These are phyloP conservation scores for Carex arenaria DNA, from an alignment of 202 grass and related monocot species.

Conservation along the genomic window DNA sequence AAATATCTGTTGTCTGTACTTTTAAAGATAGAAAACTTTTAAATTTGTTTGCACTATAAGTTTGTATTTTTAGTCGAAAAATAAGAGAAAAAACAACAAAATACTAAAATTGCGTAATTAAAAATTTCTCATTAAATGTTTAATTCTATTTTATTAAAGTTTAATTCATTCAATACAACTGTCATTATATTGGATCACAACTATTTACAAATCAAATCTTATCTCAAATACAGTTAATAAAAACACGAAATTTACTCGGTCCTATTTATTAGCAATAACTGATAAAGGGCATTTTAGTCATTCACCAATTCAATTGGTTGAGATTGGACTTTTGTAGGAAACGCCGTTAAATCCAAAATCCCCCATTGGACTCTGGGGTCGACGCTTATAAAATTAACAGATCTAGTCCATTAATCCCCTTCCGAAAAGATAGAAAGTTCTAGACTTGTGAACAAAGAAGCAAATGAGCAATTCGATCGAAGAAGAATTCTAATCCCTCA, in stretches of 20 bases:
- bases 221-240: not conserved
- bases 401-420: not conserved
- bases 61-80: no score
- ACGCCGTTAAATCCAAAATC: conserved; percentile 10
- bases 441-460: not conserved
- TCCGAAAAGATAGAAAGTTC: conserved; percentile 1
- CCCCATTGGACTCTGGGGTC: not conserved
- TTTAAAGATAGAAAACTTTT: not conserved
- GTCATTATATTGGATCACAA: not conserved
- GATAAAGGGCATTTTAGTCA: conserved; percentile 10
- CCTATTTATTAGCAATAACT: not conserved
- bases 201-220: not conserved
- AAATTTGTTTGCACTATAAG: not conserved
- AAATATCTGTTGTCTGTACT: not conserved
- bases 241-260: not conserved
- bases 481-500: not conserved
- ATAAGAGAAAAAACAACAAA: no score
- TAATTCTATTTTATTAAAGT: not conserved
- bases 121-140: not conserved
- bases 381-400: conserved; percentile 4
- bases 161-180: not conserved
- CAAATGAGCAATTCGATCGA: conserved; percentile 4
- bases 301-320: not conserved
- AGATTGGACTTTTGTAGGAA: not conserved
- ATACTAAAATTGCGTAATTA: not conserved